Percentiles rank a stretch among this genome's conserved stretches.
Conservation (phyloP, 2,329 filamentous ascomycete species). For the Colletotrichum tropicale region DNA sequence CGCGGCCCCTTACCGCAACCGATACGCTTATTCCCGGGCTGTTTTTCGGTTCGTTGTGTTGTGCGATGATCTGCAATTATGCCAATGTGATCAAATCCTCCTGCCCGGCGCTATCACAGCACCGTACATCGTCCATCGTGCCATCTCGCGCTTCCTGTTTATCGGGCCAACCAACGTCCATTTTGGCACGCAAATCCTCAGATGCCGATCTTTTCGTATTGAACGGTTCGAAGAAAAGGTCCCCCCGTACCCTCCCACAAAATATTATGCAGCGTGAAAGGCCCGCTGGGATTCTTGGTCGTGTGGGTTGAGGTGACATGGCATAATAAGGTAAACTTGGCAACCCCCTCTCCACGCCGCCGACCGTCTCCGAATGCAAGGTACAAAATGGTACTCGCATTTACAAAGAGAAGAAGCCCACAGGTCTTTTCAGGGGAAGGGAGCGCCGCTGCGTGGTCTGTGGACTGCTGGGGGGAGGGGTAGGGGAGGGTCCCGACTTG, state of each 20-base stretch:
- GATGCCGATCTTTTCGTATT: neutral
- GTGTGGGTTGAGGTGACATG: neutral
- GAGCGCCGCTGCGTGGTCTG: neutral
- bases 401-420: neutral
- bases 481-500: neutral
- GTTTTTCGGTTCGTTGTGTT: neutral
- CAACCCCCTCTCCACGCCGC: neutral
- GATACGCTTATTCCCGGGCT: neutral
- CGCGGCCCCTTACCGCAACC: neutral
- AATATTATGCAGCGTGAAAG: neutral
- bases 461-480: neutral
- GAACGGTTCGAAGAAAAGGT: neutral
- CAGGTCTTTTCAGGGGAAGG: neutral
- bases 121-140: neutral
- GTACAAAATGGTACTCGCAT: neutral
- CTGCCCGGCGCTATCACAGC: neutral
- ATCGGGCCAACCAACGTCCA: neutral
- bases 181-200: fast-evolving
- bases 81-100: neutral
- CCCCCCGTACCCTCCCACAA: neutral
- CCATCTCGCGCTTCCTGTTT: neutral
- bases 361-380: neutral
- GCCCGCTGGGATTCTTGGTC: neutral
- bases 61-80: neutral
- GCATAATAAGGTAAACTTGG: neutral